Base-by-base conservation (phyloP, 2,329 filamentous ascomycete genomes). In the Penicillium italicum region DNA sequence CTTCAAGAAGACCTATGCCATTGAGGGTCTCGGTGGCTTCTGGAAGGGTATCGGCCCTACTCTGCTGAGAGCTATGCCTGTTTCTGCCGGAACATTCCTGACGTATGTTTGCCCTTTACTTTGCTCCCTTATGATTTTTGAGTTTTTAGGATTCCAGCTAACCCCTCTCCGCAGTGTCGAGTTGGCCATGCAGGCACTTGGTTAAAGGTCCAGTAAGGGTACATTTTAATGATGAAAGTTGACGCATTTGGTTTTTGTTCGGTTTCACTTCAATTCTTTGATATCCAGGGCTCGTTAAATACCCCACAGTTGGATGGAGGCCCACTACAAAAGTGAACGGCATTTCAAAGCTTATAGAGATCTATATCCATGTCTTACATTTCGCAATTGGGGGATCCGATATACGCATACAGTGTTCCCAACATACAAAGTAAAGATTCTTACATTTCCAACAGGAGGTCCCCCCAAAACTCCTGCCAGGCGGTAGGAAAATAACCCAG, bases 61-160 rank as follows among this genome's bases (percentile, higher is more conserved):
- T 30, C 75, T 97, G 72, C 75, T 97, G 69, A 90, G 94, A 73
- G 94, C 94, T 48, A 96, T 97, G 92, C 94, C 94, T 9, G 94
- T 99, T 45, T 94, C 89, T 73, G 94, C 93, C 2, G 93, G 93
- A n/a, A 99, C 94, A 2, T 99, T 99, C 81, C 91, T 90, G 30
- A 91, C 94, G 64, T 82, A 74, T 60, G 73, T 72, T 53, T 53
- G n/a, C 18, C 24, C 58, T 30, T 33, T 22, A 3, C 28, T 33
- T 26, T 24, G 54, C 52, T 26, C 34, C 24, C 28, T 26, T 12
- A 4, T 9, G 20, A 31, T 47, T 20, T 14, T 52, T 46, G 18
- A 16, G 8, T n/a, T 42, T 12, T 30, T 42, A 14, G 24, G 4
- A 45, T 41, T 5, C 18, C 33, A 51, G 40, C 62, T 67, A 49